Conservation (phyloP, 768 basidiomycete species). For the Strobilomyces echinocephalus region DNA sequence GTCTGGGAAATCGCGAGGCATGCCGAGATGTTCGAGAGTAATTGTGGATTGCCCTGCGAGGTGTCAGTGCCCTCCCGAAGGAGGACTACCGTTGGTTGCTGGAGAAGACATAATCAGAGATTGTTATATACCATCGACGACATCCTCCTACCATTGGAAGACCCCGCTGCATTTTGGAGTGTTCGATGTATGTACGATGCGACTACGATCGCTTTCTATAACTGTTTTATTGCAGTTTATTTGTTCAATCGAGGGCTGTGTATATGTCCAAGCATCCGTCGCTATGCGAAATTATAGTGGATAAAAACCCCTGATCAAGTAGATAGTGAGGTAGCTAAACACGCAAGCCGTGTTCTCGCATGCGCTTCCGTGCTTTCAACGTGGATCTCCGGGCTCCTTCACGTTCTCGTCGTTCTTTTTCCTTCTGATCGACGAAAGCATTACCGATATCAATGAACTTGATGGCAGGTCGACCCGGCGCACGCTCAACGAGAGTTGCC, state of each 20-base stretch:
- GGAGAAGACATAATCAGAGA: slow-evolving; percentile 16
- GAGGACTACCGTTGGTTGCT: slow-evolving; percentile 98
- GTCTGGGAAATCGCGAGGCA: slow-evolving; percentile 92
- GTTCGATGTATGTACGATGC: slow-evolving; percentile 1
- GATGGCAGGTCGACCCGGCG: slow-evolving; percentile 48
- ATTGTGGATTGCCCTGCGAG: slow-evolving; percentile 88
- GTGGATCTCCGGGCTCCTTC: slow-evolving; percentile 45
- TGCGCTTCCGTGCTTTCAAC: slow-evolving; percentile 30
- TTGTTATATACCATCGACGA: neutral
- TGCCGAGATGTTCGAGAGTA: slow-evolving; percentile 94
- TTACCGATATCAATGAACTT: slow-evolving; percentile 73
- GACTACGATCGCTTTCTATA: slow-evolving; percentile 7
- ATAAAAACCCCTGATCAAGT: no score
- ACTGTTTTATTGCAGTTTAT: slow-evolving; percentile 18
- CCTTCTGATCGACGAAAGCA: slow-evolving; percentile 58
- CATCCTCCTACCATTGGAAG: slow-evolving; percentile 66
- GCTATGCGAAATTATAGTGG: no score
- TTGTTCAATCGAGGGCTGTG: slow-evolving; percentile 11
- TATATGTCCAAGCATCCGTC: no score
- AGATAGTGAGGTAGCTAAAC: slow-evolving; percentile 2
- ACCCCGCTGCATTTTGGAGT: slow-evolving; percentile 73
- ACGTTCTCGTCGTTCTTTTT: slow-evolving; percentile 46
- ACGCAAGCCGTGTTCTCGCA: slow-evolving; percentile 6
- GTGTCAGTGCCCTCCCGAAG: slow-evolving; percentile 94
- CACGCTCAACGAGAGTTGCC: slow-evolving; percentile 35